Conservation (phyloP, 2,329 filamentous ascomycete genomes). For the Diaporthe ampelina region DNA sequence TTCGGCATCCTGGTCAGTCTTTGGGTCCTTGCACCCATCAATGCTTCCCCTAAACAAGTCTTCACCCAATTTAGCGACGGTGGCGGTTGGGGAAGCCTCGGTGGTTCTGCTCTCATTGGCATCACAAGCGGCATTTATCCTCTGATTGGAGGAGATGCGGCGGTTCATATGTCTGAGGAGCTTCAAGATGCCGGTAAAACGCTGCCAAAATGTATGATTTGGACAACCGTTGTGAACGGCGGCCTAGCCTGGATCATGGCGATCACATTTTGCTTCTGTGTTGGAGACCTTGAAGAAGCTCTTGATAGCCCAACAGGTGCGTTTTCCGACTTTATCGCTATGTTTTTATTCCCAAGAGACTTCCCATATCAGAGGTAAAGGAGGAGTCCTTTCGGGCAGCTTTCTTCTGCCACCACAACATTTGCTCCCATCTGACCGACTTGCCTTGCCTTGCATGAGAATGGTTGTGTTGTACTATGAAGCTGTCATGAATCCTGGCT, state of each 20-base stretch:
- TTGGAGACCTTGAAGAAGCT: constrained; percentile 32
- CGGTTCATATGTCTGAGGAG: constrained; percentile 54
- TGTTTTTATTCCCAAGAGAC: too few species aligned
- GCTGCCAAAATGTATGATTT: constrained; percentile 52
- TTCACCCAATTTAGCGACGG: constrained; percentile 51
- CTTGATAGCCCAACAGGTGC: constrained; percentile 42
- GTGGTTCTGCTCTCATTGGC: constrained; percentile 55
- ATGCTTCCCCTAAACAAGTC: constrained; percentile 45
- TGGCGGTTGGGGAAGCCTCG: constrained; percentile 50
- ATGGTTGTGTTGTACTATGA: neutral
- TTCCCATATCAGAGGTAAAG: neutral
- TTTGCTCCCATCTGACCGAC: neutral
- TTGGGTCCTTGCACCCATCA: constrained; percentile 50
- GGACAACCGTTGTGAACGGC: constrained; percentile 51
- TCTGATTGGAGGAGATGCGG: constrained; percentile 51
- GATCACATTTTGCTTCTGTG: constrained; percentile 40
- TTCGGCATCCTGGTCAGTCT: constrained; percentile 58
- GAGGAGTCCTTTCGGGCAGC: neutral
- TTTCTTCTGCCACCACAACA: neutral
- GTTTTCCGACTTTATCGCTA: neutral
- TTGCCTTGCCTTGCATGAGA: neutral
- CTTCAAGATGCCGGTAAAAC: constrained; percentile 43
- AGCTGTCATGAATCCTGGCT: neutral
- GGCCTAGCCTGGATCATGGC: constrained; percentile 44
- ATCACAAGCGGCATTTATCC: constrained; percentile 55